Percentiles rank a stretch among this genome's conserved stretches.
These are phyloP conservation scores for Collybiopsis confluens DNA, from an alignment of 768 basidiomycete species.

Conservation along the genomic window DNA sequence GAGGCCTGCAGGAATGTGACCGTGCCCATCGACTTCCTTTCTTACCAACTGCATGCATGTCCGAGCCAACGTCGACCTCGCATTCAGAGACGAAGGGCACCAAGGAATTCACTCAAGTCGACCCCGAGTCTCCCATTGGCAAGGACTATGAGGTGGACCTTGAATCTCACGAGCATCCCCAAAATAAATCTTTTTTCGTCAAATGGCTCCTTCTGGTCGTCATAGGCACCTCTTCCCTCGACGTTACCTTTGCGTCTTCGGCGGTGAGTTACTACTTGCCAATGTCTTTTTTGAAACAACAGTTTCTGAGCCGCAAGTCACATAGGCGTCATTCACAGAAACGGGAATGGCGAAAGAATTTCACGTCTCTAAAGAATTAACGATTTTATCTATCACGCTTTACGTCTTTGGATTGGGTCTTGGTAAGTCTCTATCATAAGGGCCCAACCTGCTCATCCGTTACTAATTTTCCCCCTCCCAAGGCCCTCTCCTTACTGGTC, in stretches of 20 bases:
- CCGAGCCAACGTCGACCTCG: too few relatives aligned
- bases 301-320: too few relatives aligned
- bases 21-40: too few relatives aligned
- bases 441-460: too few relatives aligned
- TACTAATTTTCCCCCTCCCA: too few relatives aligned
- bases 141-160: constrained; percentile 22
- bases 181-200: constrained; percentile 30
- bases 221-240: constrained; percentile 43
- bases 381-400: constrained; percentile 51
- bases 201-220: constrained; percentile 47
- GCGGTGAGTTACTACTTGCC: constrained; percentile 33
- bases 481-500: constrained; percentile 53
- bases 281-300: not conserved
- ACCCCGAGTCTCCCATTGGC: too few relatives aligned
- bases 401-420: constrained; percentile 56
- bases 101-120: too few relatives aligned
- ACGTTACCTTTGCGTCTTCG: constrained; percentile 53
- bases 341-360: constrained; percentile 47
- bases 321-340: constrained; percentile 69
- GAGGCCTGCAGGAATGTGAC: too few relatives aligned
- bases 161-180: constrained; percentile 38
- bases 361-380: constrained; percentile 39
- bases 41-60: too few relatives aligned
- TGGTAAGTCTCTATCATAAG: too few relatives aligned
- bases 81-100: too few relatives aligned